Conservation (phyloP, 495 filamentous ascomycete species). For the Hypoxylon fuscum region DNA sequence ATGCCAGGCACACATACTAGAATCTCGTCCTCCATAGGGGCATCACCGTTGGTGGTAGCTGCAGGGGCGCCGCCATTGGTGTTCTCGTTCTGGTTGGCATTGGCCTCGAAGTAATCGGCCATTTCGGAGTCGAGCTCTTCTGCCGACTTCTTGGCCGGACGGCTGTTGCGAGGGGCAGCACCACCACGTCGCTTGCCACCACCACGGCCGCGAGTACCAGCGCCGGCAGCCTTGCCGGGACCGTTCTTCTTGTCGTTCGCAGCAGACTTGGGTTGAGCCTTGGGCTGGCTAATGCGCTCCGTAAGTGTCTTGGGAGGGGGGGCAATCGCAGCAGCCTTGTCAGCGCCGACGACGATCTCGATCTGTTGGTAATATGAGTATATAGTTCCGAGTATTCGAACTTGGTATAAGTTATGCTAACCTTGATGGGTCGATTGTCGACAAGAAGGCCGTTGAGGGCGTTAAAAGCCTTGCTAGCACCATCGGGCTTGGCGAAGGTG, state of each 20-base stretch:
- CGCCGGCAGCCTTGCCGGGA: slow-evolving; percentile 47
- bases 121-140: slow-evolving; percentile 96
- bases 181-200: slow-evolving; percentile 61
- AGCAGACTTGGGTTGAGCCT: slow-evolving; percentile 84
- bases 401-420: slow-evolving; percentile 50
- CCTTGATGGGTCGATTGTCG: slow-evolving; percentile 91
- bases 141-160: slow-evolving; percentile 85
- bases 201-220: slow-evolving; percentile 61
- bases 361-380: slow-evolving; percentile 67
- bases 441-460: slow-evolving; percentile 88
- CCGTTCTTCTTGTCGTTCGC: slow-evolving; percentile 70
- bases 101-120: slow-evolving; percentile 81
- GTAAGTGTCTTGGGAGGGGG: slow-evolving; percentile 77
- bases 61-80: slow-evolving; percentile 52
- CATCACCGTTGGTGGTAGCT: slow-evolving; percentile 56
- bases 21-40: slow-evolving; percentile 62
- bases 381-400: background rate
- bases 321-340: slow-evolving; percentile 68
- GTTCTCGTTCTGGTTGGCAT: slow-evolving; percentile 49
- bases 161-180: slow-evolving; percentile 58
- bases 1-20: slow-evolving; percentile 38
- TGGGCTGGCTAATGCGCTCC: slow-evolving; percentile 79
- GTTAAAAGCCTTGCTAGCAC: slow-evolving; percentile 80
- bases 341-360: slow-evolving; percentile 85
- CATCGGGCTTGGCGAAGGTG: slow-evolving; percentile 76